Evolutionary conservation across 164 flowering plant genomes (phyloP), one percentile per base, ranked within the genome.

Genomic region (Umbilicus rupestris): DNA sequence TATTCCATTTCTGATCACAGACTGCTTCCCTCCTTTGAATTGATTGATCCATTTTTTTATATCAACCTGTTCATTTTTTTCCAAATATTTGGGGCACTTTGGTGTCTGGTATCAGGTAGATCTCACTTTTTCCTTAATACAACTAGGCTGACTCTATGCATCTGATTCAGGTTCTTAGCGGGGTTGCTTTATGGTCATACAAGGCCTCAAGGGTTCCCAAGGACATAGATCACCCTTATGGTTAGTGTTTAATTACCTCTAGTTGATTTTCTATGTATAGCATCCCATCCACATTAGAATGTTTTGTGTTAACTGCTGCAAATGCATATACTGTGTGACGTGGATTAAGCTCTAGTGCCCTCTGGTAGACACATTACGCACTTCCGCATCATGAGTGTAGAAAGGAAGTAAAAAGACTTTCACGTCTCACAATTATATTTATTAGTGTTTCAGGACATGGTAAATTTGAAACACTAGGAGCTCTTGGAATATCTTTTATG

Each of bases 181-280:
- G 97, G 15, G 77, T 90, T 72, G 97, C 97, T 66, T 75, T 88
- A 70, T 77, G 72, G 84, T 95, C 99, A 60, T 92, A 70, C 78
- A 84, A 78, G 78, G 94, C 82, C 76, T 93, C 84, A 60, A 84
- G 82, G 73, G 80, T 84, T 75, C 99, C 99, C 17, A 95, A 85
- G 80, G 99, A 95, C 83, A 82, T 87, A 78, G 97, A 95, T 74
- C 99, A 95, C 62, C 97, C 99, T 78, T 95, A 95, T 86, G 99
- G 97, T 95, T 77, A 78, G 79, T 77, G 69, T 80, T 85, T 76
- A 82, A 75, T 70, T 78, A 71, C 80, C 26, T 20, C 3, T 8
- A 22, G 10, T 50, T 50, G 5, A 4, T 0, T 7, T 22, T 22
- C 0, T 50, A 8, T 50, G 15, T 8, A 26, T 22, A 7, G 22